Conservation (phyloP, 139 green algal species). For the Picochlorum costavermella region DNA sequence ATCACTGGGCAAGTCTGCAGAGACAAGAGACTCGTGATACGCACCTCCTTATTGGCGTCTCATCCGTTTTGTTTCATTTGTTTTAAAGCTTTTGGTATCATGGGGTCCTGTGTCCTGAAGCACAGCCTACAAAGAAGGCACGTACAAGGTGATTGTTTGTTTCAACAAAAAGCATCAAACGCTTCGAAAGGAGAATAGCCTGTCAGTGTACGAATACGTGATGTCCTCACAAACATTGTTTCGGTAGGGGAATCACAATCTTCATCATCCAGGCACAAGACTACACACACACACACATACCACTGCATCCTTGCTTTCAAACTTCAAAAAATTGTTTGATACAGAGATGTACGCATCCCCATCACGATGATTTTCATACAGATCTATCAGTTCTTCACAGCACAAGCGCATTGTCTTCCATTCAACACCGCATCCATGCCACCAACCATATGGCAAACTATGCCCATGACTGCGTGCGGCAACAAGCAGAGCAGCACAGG, state of each 20-base stretch:
- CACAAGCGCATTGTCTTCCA: too few relatives aligned
- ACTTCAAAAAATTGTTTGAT: too few relatives aligned
- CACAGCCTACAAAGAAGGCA: too few relatives aligned
- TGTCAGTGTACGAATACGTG: slow-evolving; percentile 44
- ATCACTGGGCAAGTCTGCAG: slow-evolving; percentile 5
- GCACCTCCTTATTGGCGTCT: too few relatives aligned
- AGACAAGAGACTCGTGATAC: background rate
- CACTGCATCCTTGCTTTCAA: background rate
- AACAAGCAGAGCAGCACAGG: slow-evolving; percentile 80
- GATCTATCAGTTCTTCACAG: too few relatives aligned
- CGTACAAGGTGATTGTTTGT: too few relatives aligned
- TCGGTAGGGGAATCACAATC: slow-evolving; percentile 24
- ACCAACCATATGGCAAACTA: slow-evolving; percentile 38
- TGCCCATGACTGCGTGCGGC: slow-evolving; percentile 56
- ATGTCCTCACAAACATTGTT: slow-evolving; percentile 18
- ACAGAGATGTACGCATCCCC: too few relatives aligned
- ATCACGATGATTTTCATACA: too few relatives aligned
- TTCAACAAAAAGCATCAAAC: background rate
- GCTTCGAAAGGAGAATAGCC: background rate
- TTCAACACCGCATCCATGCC: background rate
- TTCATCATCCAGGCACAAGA: slow-evolving; percentile 17
- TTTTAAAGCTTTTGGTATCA: too few relatives aligned
- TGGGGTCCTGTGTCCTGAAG: too few relatives aligned
- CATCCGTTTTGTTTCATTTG: too few relatives aligned
- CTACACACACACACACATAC: background rate